These are phyloP conservation scores for Kurtzmaniella fragi DNA, from an alignment of 805 yeast species.

Conservation along the genomic window DNA sequence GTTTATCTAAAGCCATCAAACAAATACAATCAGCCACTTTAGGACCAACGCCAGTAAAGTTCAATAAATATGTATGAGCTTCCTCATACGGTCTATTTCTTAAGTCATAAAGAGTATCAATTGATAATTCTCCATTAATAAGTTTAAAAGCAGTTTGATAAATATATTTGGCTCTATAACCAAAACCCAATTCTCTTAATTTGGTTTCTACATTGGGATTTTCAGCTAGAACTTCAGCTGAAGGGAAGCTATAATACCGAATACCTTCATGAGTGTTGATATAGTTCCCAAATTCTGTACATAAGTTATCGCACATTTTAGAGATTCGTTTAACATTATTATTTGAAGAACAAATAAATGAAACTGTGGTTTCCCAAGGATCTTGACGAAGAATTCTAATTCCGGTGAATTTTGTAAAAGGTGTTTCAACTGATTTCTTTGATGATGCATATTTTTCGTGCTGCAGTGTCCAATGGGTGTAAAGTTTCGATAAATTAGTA, in stretches of 20 bases:
- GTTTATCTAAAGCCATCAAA: constrained; percentile 83
- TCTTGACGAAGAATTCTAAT: constrained; percentile 86
- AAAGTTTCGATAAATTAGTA: constrained; percentile 49
- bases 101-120: constrained; percentile 34
- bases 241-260: constrained; percentile 70
- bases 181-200: constrained; percentile 61
- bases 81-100: constrained; percentile 44
- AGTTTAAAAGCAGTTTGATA: constrained; percentile 66
- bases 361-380: constrained; percentile 92
- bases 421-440: constrained; percentile 17
- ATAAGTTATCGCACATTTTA: constrained; percentile 81
- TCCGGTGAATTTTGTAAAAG: constrained; percentile 49
- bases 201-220: constrained; percentile 31
- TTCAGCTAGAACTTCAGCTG: constrained; percentile 45
- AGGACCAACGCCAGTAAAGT: constrained; percentile 89
- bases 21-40: constrained; percentile 97
- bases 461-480: constrained; percentile 53
- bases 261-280: constrained; percentile 51
- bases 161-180: constrained; percentile 88
- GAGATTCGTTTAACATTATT: constrained; percentile 92
- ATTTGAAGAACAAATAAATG: constrained; percentile 93
- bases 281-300: constrained; percentile 61
- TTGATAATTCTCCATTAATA: constrained; percentile 5
- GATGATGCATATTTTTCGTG: constrained; percentile 45
- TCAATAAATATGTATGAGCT: constrained; percentile 55